Evolutionary conservation across 2,329 filamentous ascomycete genomes (phyloP).

Genomic region (Xylaria digitata): DNA sequence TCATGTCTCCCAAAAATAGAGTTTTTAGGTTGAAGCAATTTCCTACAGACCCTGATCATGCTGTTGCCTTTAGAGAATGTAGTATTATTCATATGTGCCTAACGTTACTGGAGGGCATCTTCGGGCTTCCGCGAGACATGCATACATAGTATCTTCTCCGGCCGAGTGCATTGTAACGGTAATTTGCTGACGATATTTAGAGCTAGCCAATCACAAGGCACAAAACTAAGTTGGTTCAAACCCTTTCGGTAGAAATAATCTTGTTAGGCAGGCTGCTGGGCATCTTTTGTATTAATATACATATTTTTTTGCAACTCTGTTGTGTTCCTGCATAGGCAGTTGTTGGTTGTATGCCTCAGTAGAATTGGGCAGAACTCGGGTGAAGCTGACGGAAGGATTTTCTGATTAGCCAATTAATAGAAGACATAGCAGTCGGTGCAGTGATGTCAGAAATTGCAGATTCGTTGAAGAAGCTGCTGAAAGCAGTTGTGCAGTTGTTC

Average conservation of each 20-base stretch:
- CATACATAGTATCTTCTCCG: conserved; percentile 26
- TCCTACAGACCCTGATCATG: background rate
- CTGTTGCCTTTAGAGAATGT: conserved; percentile 3
- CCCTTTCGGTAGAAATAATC: conserved; percentile 7
- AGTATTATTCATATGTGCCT: conserved; percentile 17
- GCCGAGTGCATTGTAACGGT: conserved; percentile 25
- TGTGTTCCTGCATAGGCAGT: background rate
- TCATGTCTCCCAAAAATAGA: conserved; percentile 32
- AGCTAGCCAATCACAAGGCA: conserved; percentile 21
- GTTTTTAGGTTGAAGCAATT: conserved; percentile 4
- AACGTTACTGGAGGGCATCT: conserved; percentile 21
- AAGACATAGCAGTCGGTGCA: background rate
- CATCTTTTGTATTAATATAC: conserved; percentile 1
- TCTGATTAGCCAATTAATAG: conserved; percentile 11
- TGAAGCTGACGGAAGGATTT: background rate
- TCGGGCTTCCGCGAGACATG: conserved; percentile 40
- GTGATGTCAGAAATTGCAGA: conserved; percentile 27
- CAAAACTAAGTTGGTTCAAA: background rate
- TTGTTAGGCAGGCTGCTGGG: conserved; percentile 27
- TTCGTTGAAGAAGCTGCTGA: conserved; percentile 11
- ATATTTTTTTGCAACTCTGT: conserved; percentile 16
- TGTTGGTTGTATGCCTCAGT: conserved; percentile 21
- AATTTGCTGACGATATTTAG: conserved; percentile 20
- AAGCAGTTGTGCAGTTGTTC: conserved; percentile 11
- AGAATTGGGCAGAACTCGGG: background rate